Base-by-base conservation (phyloP, 2,329 filamentous ascomycete species). In the Scytalidium sp. region DNA sequence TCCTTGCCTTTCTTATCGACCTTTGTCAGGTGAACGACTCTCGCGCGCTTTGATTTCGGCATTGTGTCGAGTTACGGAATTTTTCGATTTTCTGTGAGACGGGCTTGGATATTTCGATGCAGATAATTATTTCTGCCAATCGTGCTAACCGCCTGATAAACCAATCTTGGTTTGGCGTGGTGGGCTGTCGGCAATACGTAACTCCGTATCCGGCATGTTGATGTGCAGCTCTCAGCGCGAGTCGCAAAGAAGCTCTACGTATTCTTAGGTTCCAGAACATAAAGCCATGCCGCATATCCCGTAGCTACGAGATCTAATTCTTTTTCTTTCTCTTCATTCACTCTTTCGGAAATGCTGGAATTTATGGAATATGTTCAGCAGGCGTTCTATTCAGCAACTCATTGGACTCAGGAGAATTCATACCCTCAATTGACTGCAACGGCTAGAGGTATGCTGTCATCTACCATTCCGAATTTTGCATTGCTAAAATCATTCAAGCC, bases 331-430 rank as follows among this genome's bases (percentile, higher is more conserved):
- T 36, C 25, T 27, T 13, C 25, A 27, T 27, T 27, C 25, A 7
- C 25, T 27, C 25, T 27, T 27, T 36, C 15, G 25, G 27, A 48
- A 20, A 97, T 97, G 92, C 85, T 94, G 74, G 87, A 92, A 73
- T 97, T 96, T 76, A 96, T 97, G 90, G 91, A 96, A 73, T 93
- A 95, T 75, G 87, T 97, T 75, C 90, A 96, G 72, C 81, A 87
- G 72, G 88, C 90, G 63, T 97, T 96, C 73, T 89, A 90, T 69
- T 80, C 88, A 67, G 86, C 88, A 50, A 92, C 91, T 42, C 81
- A 87, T 67, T 97, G 92, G 92, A 88, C 92, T 66, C 79, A 84
- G 64, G 90, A 97, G 75, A 96, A 96, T 70, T 94, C 89, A 53
- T 97, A 97, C 73, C 85, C 89, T 59, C 83, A 86, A 57, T 76